A percentile compares a stretch with the other conserved stretches of the same genome.
phyloP scores from a whole-genome alignment of 1,139 yeast species.

The Zygoascus meyerae region DNA sequence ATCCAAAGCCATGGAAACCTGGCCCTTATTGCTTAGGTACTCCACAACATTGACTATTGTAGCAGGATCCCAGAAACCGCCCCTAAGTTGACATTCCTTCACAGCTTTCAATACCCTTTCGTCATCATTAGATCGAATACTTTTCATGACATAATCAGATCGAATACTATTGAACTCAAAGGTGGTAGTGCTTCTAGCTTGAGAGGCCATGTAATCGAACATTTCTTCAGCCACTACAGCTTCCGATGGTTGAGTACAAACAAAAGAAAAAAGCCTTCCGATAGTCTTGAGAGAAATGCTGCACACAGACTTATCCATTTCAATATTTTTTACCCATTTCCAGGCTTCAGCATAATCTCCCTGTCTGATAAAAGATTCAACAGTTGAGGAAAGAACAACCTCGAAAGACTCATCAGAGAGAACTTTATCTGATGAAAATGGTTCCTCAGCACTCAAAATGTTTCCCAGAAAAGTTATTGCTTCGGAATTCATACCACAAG shows the following conservation, averaged over 20 bases:
- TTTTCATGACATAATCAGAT: constrained; percentile 21
- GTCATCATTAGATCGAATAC: constrained; percentile 17
- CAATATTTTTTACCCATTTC: constrained; percentile 32
- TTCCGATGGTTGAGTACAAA: constrained; percentile 16
- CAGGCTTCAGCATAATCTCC: constrained; percentile 31
- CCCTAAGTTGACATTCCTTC: constrained; percentile 29
- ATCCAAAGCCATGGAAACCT: constrained; percentile 23
- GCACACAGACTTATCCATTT: constrained; percentile 20
- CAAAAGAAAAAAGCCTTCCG: constrained; percentile 19
- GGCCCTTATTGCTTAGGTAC: constrained; percentile 19
- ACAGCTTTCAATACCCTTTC: constrained; percentile 28
- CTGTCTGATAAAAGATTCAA: constrained; percentile 28
- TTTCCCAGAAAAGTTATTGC: constrained; percentile 29
- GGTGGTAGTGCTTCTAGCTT: constrained; percentile 14
- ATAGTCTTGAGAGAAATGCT: constrained; percentile 20
- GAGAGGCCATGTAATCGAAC: constrained; percentile 28
- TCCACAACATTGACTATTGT: constrained; percentile 25
- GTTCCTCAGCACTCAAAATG: constrained; percentile 17
- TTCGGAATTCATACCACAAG: constrained; percentile 22
- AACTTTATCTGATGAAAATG: constrained; percentile 3
- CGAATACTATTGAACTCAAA: constrained; percentile 21
- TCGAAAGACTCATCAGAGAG: constrained; percentile 8
- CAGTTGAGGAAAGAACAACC: constrained; percentile 19
- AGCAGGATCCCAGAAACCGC: constrained; percentile 32
- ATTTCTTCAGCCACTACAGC: constrained; percentile 21